Evolutionary conservation across 2,329 filamentous ascomycete genomes (phyloP).

Genomic region (Nothomitra cinnamomea): DNA sequence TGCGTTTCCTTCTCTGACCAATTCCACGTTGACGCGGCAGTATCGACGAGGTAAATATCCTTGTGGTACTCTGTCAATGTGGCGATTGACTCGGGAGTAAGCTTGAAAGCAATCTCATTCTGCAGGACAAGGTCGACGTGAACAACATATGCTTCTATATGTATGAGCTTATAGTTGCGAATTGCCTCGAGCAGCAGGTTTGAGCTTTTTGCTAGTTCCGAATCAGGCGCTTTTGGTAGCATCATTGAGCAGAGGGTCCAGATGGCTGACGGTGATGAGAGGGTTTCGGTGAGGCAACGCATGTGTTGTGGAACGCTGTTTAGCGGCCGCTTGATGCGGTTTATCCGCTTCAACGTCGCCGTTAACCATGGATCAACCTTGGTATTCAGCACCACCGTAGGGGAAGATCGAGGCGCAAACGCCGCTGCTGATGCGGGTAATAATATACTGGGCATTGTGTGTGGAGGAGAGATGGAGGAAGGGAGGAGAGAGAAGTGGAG

Average conservation of each 20-base stretch:
- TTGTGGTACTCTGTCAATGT: slow-evolving; percentile 89
- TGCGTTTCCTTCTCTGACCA: slow-evolving; percentile 96
- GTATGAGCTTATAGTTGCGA: slow-evolving; percentile 83
- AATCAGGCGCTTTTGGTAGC: slow-evolving; percentile 74
- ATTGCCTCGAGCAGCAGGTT: slow-evolving; percentile 74
- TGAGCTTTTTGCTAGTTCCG: slow-evolving; percentile 64
- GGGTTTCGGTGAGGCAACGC: slow-evolving; percentile 82
- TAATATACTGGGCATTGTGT: slow-evolving; percentile 79
- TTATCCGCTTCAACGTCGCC: slow-evolving; percentile 89
- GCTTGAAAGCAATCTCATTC: slow-evolving; percentile 95
- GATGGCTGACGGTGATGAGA: slow-evolving; percentile 78
- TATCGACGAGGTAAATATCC: slow-evolving; percentile 82
- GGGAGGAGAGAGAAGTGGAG: slow-evolving; percentile 15
- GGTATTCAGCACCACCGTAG: slow-evolving; percentile 83
- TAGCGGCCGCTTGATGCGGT: slow-evolving; percentile 86
- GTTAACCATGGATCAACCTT: slow-evolving; percentile 96
- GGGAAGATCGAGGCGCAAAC: slow-evolving; percentile 83
- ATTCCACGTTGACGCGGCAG: slow-evolving; percentile 74
- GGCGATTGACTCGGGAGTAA: slow-evolving; percentile 89
- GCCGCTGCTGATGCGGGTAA: slow-evolving; percentile 89
- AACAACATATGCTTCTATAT: slow-evolving; percentile 93
- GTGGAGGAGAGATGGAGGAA: background rate
- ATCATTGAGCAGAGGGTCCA: slow-evolving; percentile 91
- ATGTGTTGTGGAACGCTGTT: slow-evolving; percentile 96
- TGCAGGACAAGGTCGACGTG: slow-evolving; percentile 98